These are phyloP conservation scores for Trametes hirsuta DNA, from an alignment of 1,284 basidiomycete species.

Conservation along the genomic window DNA sequence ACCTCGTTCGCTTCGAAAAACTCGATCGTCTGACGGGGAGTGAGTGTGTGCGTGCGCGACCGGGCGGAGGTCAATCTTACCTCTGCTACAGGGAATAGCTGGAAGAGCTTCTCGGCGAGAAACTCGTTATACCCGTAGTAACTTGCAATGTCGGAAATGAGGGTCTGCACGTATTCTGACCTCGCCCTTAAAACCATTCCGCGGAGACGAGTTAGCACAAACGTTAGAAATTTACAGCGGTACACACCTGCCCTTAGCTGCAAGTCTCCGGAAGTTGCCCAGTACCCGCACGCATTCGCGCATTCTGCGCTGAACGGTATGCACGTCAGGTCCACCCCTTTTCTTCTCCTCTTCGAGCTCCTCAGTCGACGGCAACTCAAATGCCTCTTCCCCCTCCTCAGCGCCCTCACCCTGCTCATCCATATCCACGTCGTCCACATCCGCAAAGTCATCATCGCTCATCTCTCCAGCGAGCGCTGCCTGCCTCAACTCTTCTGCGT, in stretches of 20 bases:
- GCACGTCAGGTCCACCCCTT: conserved; percentile 75
- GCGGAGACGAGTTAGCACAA: conserved; percentile 4
- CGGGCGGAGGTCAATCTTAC: conserved; percentile 40
- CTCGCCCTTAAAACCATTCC: conserved; percentile 58
- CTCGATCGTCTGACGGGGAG: conserved; percentile 78
- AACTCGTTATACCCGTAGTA: conserved; percentile 99
- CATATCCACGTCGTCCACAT: conserved; percentile 59
- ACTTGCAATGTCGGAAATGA: conserved; percentile 86
- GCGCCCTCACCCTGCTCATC: conserved; percentile 63
- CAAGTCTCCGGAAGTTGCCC: conserved; percentile 72
- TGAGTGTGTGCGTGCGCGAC: conserved; percentile 6
- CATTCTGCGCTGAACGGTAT: conserved; percentile 88
- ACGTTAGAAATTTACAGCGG: conserved; percentile 5
- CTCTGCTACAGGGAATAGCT: conserved; percentile 92
- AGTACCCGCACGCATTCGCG: conserved; percentile 86
- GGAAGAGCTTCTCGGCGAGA: conserved; percentile 93
- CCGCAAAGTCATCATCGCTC: conserved; percentile 53
- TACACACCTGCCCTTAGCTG: conserved; percentile 71
- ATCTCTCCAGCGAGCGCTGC: conserved; percentile 49
- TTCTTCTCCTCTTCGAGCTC: conserved; percentile 83
- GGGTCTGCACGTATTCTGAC: conserved; percentile 89
- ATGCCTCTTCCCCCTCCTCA: conserved; percentile 60
- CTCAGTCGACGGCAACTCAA: conserved; percentile 80
- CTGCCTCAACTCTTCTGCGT: conserved; percentile 66
- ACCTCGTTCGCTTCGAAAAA: conserved; percentile 99